Conservation (phyloP, 2,329 filamentous ascomycete species). For the Xylariales sp. region DNA sequence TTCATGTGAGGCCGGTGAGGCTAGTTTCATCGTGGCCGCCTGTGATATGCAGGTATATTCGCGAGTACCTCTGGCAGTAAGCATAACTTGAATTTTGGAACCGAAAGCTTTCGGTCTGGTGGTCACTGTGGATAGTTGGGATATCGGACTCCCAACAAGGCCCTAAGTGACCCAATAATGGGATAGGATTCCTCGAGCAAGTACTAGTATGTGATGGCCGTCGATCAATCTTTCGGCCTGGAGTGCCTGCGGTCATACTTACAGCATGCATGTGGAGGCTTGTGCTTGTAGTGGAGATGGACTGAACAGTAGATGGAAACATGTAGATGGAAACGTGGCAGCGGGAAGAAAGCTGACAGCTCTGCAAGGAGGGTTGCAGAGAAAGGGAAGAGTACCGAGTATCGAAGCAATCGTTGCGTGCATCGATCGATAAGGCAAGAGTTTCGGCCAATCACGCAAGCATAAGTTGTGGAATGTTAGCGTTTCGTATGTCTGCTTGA, state of each 20-base stretch:
- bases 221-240: slow-evolving; percentile 7
- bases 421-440: slow-evolving; percentile 23
- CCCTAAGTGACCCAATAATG: slow-evolving; percentile 1
- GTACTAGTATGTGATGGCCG: background rate
- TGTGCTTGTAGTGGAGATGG: slow-evolving; percentile 21
- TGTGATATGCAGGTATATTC: background rate
- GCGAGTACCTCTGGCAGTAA: background rate
- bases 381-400: slow-evolving; percentile 15
- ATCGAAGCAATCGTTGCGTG: slow-evolving; percentile 28
- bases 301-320: slow-evolving; percentile 19
- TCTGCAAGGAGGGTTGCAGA: slow-evolving; percentile 31
- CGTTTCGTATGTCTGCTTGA: slow-evolving; percentile 30
- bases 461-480: slow-evolving; percentile 14
- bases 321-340: slow-evolving; percentile 32
- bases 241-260: slow-evolving; percentile 15
- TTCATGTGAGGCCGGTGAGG: background rate
- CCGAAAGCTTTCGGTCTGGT: background rate
- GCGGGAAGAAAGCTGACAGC: slow-evolving; percentile 25
- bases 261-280: slow-evolving; percentile 20
- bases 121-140: background rate
- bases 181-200: slow-evolving; percentile 3
- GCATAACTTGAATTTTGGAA: background rate
- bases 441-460: slow-evolving; percentile 23
- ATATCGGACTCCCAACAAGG: background rate
- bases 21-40: background rate